A percentile compares a stretch with the other conserved stretches of the same genome.
phyloP scores from a whole-genome alignment of 1,284 basidiomycete genomes.

The Cutaneotrichosporon sp. region DNA sequence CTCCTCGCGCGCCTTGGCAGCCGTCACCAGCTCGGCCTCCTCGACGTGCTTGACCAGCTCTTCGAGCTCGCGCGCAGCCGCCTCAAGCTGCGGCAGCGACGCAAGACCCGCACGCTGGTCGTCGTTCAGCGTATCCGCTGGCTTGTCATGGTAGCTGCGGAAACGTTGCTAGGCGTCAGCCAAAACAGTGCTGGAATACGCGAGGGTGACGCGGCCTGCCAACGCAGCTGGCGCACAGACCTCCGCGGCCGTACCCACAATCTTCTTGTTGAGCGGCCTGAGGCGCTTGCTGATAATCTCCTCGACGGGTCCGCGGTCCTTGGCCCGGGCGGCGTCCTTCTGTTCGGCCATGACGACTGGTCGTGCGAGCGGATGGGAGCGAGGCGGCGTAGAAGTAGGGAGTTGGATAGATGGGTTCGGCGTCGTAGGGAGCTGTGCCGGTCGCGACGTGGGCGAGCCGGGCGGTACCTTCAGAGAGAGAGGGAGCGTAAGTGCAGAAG shows the following conservation, averaged over 20 bases:
- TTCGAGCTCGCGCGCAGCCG: slow-evolving; percentile 67
- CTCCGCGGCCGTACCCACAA: slow-evolving; percentile 55
- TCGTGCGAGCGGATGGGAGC: neutral
- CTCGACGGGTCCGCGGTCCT: slow-evolving; percentile 56
- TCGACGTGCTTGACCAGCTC: slow-evolving; percentile 75
- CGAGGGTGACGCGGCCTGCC: neutral
- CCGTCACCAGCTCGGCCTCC: slow-evolving; percentile 29
- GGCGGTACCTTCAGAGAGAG: too few relatives aligned
- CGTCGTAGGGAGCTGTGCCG: too few relatives aligned
- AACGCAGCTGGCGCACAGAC: neutral
- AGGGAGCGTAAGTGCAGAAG: too few relatives aligned
- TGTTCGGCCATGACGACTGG: neutral
- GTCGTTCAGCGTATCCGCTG: slow-evolving; percentile 68
- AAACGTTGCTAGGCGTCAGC: slow-evolving; percentile 58
- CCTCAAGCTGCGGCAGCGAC: slow-evolving; percentile 67
- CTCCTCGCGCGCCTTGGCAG: slow-evolving; percentile 23
- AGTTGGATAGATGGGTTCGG: neutral
- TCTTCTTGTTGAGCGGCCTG: slow-evolving; percentile 71
- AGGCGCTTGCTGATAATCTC: slow-evolving; percentile 72
- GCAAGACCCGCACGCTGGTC: slow-evolving; percentile 70
- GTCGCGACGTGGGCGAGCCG: too few relatives aligned
- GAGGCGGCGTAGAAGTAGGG: neutral
- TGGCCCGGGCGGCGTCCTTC: slow-evolving; percentile 2
- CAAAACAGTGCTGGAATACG: neutral
- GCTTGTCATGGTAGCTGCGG: slow-evolving; percentile 60